These are phyloP conservation scores for Fusarium sp. DNA, from an alignment of 2,329 filamentous ascomycete species.

Conservation along the genomic window DNA sequence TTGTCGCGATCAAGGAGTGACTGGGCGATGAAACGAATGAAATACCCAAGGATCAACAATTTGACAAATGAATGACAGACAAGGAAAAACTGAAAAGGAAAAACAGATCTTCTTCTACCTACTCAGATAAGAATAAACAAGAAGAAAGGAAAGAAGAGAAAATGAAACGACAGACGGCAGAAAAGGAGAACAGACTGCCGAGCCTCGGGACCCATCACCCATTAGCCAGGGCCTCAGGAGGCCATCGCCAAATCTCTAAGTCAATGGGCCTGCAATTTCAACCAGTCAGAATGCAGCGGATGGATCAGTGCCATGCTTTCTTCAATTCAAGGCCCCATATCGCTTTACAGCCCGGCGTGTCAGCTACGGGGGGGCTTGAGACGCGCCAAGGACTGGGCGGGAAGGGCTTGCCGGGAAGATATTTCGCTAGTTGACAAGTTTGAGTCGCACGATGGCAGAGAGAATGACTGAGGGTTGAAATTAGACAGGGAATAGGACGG, in stretches of 20 bases:
- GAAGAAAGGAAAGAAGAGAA: conserved; percentile 1
- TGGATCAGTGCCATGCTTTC: conserved; percentile 3
- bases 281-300: conserved; percentile 8
- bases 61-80: conserved; percentile 28
- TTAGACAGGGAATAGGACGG: conserved; percentile 20
- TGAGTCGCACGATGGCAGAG: not conserved
- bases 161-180: conserved; percentile 14
- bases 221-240: conserved; percentile 39
- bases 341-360: conserved; percentile 6
- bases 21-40: conserved; percentile 35
- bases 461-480: conserved; percentile 6
- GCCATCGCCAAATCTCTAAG: conserved; percentile 41
- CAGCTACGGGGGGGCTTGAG: conserved; percentile 13
- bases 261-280: conserved; percentile 30
- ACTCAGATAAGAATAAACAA: conserved; percentile 16
- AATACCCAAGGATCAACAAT: conserved; percentile 34
- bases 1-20: conserved; percentile 43
- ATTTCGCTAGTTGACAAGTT: conserved; percentile 11
- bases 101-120: conserved; percentile 6
- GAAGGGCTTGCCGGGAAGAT: conserved; percentile 31
- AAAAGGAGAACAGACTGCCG: conserved; percentile 26
- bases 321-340: not conserved
- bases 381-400: conserved; percentile 39
- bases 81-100: conserved; percentile 33
- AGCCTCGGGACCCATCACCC: conserved; percentile 44